Evolutionary conservation across 1,284 basidiomycete genomes (phyloP).

Genomic region (Cryptococcus sp.): DNA sequence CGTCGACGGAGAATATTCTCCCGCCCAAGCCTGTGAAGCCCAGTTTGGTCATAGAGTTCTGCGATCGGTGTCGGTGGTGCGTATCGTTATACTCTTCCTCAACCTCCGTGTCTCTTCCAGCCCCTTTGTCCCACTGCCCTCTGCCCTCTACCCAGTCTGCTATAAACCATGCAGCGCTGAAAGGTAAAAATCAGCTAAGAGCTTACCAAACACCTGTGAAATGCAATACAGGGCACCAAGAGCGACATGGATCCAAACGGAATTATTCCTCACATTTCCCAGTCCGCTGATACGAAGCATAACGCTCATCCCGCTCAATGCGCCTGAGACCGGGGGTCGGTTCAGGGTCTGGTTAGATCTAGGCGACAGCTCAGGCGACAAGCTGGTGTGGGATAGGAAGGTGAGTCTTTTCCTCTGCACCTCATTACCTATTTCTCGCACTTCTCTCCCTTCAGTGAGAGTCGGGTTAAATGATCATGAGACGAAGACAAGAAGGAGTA

Average conservation of each 20-base stretch:
- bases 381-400: constrained; percentile 54
- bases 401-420: constrained; percentile 24
- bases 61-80: constrained; percentile 67
- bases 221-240: constrained; percentile 55
- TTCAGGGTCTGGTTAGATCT: constrained; percentile 80
- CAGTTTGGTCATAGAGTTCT: constrained; percentile 71
- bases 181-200: neutral
- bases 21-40: constrained; percentile 17
- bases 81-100: constrained; percentile 35
- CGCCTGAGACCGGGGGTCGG: constrained; percentile 79
- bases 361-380: constrained; percentile 44
- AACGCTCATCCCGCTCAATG: constrained; percentile 70
- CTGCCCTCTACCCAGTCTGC: constrained; percentile 9
- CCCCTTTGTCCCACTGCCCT: neutral
- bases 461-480: too few relatives aligned
- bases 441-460: neutral
- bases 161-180: constrained; percentile 6
- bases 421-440: neutral
- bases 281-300: constrained; percentile 68
- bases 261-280: constrained; percentile 84
- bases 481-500: too few relatives aligned
- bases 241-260: constrained; percentile 84
- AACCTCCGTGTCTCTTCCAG: too few relatives aligned
- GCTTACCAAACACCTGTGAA: neutral
- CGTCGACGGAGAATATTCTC: neutral